phyloP scores from a whole-genome alignment of 2,329 filamentous ascomycete genomes.

The Lachnellula suecica region DNA sequence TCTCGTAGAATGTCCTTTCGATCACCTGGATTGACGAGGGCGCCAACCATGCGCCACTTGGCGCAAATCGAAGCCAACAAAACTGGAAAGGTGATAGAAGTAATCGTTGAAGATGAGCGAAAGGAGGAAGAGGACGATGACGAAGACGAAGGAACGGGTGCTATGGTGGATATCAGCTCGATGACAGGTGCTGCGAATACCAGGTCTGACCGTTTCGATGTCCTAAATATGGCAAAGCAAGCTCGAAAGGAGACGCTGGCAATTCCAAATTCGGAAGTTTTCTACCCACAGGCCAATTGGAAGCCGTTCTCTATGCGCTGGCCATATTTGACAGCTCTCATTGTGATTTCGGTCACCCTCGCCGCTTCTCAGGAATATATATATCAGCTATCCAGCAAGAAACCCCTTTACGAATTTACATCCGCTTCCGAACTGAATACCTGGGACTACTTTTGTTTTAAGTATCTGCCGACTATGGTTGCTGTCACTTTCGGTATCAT shows the following conservation, averaged over 20 bases:
- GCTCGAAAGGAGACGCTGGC: constrained; percentile 19
- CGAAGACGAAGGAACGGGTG: constrained; percentile 7
- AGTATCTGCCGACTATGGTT: constrained; percentile 61
- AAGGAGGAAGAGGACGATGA: constrained; percentile 4
- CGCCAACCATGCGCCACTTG: constrained; percentile 46
- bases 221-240: constrained; percentile 19
- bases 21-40: constrained; percentile 26
- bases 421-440: constrained; percentile 49
- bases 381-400: constrained; percentile 46
- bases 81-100: constrained; percentile 58
- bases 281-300: constrained; percentile 65
- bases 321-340: constrained; percentile 55
- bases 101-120: constrained; percentile 49
- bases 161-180: constrained; percentile 30
- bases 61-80: constrained; percentile 60
- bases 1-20: constrained; percentile 23
- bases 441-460: constrained; percentile 58
- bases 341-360: constrained; percentile 52
- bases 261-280: constrained; percentile 46
- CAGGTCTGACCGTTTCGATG: constrained; percentile 17
- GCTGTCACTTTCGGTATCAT: constrained; percentile 62
- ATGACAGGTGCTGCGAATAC: constrained; percentile 22
- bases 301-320: constrained; percentile 64
- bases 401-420: constrained; percentile 45
- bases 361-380: constrained; percentile 54